Evolutionary conservation across 2,329 filamentous ascomycete species (phyloP), one percentile per base, ranked within the genome.

Genomic region (Colletotrichum sublineola): DNA sequence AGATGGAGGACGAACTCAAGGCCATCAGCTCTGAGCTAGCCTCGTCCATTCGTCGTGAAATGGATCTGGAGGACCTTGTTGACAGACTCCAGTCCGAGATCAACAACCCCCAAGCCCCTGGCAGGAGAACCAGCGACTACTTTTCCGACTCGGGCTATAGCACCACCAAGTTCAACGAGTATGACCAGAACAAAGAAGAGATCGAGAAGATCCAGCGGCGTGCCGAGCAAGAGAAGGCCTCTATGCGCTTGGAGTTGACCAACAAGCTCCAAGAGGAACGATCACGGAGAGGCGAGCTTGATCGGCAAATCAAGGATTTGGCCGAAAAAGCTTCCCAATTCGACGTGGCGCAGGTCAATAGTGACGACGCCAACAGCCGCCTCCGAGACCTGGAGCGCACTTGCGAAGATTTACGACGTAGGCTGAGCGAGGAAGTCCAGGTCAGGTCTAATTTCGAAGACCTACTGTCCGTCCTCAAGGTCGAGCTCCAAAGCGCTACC

Each of bases 81-180:
- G 96, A 99, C 76, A 88, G 93, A 70, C 84, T 97, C 76, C 95
- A 98, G 80, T 85, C 90, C n/a, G 95, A 98, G 78, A 87, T 87
- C 74, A 88, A 86, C 81, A 87, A 90, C 82, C 79, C 87, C 78
- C 83, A 86, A 81, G 79, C 85, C 76, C 77, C 87, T 38, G 91
- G 89, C 74, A 92, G 93, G 80, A 90, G 96, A 73, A 97, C 94
- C 12, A 98, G 96, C 83, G 96, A 99, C 83, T 98, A 99, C 84
- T 99, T 96, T 81, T 99, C 96, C 2, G 96, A 99, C 81, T 97
- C 95, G 7, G 96, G 96, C 42, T 92, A 94, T 70, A 96, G 94
- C 81, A 96, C 94, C 1, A 88, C 94, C 65, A 93, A 94, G 78
- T 92, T 92, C 78, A 91, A 92, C 73, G 92, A 94, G 58, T 85